These are phyloP conservation scores for Penicillium hordei DNA, from an alignment of 2,329 filamentous ascomycete species.

Conservation along the genomic window DNA sequence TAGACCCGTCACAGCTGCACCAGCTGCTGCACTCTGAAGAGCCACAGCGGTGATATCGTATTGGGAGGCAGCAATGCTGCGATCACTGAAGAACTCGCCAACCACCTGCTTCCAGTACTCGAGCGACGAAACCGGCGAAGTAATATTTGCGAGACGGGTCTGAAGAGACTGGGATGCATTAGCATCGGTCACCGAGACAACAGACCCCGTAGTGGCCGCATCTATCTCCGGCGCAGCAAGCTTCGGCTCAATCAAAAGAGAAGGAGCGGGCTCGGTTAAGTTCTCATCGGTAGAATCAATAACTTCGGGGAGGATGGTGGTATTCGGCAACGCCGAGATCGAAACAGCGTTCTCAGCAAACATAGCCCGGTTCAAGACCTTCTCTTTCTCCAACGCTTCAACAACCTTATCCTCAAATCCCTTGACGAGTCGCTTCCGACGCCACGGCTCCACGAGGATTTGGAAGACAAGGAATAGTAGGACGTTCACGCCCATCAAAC, in stretches of 20 bases:
- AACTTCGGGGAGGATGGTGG: conserved; percentile 8
- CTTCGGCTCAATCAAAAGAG: conserved; percentile 1
- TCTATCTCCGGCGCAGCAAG: conserved; percentile 2
- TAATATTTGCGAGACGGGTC: conserved; percentile 26
- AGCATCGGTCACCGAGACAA: conserved; percentile 1
- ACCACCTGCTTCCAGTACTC: conserved; percentile 52
- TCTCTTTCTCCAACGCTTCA: conserved; percentile 68
- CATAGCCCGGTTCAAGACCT: conserved; percentile 34
- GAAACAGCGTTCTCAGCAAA: conserved; percentile 8
- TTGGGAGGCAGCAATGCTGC: conserved; percentile 63
- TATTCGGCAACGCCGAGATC: conserved; percentile 3
- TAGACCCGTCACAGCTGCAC: conserved; percentile 60
- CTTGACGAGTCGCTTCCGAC: conserved; percentile 73
- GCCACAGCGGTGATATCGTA: conserved; percentile 69
- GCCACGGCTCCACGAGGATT: conserved; percentile 91
- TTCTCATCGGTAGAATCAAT: conserved; percentile 12
- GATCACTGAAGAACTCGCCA: conserved; percentile 65
- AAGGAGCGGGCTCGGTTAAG: conserved; percentile 2
- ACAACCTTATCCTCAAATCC: conserved; percentile 78
- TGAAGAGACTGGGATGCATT: conserved; percentile 17
- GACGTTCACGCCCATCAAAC: conserved; percentile 95
- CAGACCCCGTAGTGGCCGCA: not conserved
- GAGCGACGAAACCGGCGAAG: conserved; percentile 29
- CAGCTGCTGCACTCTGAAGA: conserved; percentile 65
- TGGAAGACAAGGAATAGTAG: conserved; percentile 82